phyloP scores from a whole-genome alignment of 768 basidiomycete genomes.

The Termitomyces titanicus region DNA sequence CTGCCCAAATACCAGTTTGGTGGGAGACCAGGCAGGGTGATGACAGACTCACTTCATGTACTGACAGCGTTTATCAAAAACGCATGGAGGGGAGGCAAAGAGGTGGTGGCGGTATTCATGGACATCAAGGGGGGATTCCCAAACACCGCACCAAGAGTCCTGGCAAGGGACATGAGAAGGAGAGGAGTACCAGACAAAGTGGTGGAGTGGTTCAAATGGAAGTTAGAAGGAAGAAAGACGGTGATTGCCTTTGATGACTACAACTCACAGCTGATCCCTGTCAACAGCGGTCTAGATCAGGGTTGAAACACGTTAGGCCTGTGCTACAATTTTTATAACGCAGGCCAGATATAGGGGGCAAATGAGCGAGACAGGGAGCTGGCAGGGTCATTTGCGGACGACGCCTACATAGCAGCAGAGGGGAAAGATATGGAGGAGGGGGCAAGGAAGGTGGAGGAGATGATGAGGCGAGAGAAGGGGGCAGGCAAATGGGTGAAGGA shows the following conservation, averaged over 20 bases:
- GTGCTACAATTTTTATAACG: slow-evolving; percentile 5
- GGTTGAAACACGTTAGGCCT: slow-evolving; percentile 1
- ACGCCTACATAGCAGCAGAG: too few species aligned
- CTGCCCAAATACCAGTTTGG: slow-evolving; percentile 25
- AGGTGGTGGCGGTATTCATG: slow-evolving; percentile 27
- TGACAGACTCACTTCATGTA: slow-evolving; percentile 28
- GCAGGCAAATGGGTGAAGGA: too few species aligned
- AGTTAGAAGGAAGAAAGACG: neutral
- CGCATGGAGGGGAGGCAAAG: slow-evolving; percentile 29
- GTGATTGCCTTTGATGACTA: slow-evolving; percentile 2
- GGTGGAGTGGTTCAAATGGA: slow-evolving; percentile 11
- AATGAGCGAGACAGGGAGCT: neutral
- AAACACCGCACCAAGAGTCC: slow-evolving; percentile 18
- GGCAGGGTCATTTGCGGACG: too few species aligned
- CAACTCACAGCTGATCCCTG: neutral
- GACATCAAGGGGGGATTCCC: slow-evolving; percentile 39
- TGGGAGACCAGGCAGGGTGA: slow-evolving; percentile 22
- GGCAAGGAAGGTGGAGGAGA: slow-evolving; percentile 1
- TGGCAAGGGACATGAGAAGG: slow-evolving; percentile 25
- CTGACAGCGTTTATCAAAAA: slow-evolving; percentile 29
- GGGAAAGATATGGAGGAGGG: too few species aligned
- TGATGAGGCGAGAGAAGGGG: too few species aligned
- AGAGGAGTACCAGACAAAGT: slow-evolving; percentile 19
- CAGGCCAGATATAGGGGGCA: neutral
- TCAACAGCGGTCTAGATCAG: neutral